These are phyloP conservation scores for Mesotaenium endlicherianum DNA, from an alignment of 139 green algal genomes.

Conservation along the genomic window DNA sequence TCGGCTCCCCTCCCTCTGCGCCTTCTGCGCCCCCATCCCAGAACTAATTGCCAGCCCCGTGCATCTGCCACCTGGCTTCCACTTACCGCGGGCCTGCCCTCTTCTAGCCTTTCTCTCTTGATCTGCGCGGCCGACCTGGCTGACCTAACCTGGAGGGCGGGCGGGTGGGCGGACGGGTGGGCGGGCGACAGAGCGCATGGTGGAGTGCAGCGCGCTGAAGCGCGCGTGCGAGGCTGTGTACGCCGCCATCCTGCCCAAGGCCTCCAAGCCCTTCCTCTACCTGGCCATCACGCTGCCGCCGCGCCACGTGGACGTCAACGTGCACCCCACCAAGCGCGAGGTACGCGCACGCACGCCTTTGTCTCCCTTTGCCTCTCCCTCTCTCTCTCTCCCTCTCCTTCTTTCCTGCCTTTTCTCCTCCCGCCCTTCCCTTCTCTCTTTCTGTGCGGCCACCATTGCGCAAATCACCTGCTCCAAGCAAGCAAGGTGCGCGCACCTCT, in stretches of 20 bases:
- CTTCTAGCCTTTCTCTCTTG: no score
- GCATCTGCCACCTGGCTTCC: no score
- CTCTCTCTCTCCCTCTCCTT: background rate
- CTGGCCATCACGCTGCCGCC: constrained; percentile 73
- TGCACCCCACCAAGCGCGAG: constrained; percentile 81
- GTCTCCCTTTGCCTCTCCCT: background rate
- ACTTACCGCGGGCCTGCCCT: no score
- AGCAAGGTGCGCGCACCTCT: no score
- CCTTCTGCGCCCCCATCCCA: no score
- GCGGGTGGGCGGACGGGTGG: no score
- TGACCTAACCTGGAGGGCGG: no score
- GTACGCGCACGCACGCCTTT: constrained; percentile 54
- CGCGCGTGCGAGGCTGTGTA: constrained; percentile 78
- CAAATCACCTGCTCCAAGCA: no score
- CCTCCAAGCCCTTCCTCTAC: constrained; percentile 82
- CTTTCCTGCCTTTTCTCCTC: background rate
- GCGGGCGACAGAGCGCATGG: constrained; percentile 62
- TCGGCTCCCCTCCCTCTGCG: no score
- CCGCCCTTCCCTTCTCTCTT: background rate
- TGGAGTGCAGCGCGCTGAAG: constrained; percentile 82
- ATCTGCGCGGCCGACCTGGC: no score
- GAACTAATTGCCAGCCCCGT: no score
- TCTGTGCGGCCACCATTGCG: background rate
- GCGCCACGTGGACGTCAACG: constrained; percentile 91
- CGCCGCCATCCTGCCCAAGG: constrained; percentile 69